A percentile compares a stretch with the other conserved stretches of the same genome.
These are phyloP conservation scores for Moniliella sp. DNA, from an alignment of 1,284 basidiomycete species.

Conservation along the genomic window DNA sequence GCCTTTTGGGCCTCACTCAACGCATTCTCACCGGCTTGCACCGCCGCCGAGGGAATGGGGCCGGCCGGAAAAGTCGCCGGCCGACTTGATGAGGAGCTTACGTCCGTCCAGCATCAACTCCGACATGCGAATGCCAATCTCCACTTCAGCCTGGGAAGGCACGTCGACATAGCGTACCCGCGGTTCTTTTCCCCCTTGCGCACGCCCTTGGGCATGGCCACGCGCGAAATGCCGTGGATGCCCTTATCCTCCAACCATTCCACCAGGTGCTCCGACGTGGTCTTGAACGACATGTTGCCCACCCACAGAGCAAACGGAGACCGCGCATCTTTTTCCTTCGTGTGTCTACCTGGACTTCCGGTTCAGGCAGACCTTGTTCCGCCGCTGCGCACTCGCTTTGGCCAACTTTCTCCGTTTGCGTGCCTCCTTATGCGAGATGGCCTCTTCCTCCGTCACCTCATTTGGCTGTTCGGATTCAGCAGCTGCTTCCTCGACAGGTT, in stretches of 20 bases:
- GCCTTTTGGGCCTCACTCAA: constrained; percentile 1
- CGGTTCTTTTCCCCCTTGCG: constrained; percentile 38
- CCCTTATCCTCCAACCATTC: constrained; percentile 18
- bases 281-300: constrained; percentile 27
- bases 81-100: constrained; percentile 75
- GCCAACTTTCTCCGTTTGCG: constrained; percentile 15
- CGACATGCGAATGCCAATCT: constrained; percentile 52
- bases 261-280: constrained; percentile 11
- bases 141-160: constrained; percentile 51
- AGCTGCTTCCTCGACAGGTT: constrained; percentile 47
- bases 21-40: constrained; percentile 5
- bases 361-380: background rate
- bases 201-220: constrained; percentile 39
- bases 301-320: constrained; percentile 45
- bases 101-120: constrained; percentile 66
- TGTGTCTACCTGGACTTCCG: constrained; percentile 1
- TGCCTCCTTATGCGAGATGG: constrained; percentile 23
- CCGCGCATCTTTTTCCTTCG: constrained; percentile 2
- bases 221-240: constrained; percentile 36
- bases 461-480: constrained; percentile 44
- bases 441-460: constrained; percentile 16
- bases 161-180: constrained; percentile 66
- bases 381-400: constrained; percentile 5
- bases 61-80: constrained; percentile 37
- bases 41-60: constrained; percentile 16